Percentiles rank a stretch among this genome's conserved stretches.
Evolutionary conservation across 2,329 filamentous ascomycete species (phyloP).

Genomic region (Cordyceps javanica): DNA sequence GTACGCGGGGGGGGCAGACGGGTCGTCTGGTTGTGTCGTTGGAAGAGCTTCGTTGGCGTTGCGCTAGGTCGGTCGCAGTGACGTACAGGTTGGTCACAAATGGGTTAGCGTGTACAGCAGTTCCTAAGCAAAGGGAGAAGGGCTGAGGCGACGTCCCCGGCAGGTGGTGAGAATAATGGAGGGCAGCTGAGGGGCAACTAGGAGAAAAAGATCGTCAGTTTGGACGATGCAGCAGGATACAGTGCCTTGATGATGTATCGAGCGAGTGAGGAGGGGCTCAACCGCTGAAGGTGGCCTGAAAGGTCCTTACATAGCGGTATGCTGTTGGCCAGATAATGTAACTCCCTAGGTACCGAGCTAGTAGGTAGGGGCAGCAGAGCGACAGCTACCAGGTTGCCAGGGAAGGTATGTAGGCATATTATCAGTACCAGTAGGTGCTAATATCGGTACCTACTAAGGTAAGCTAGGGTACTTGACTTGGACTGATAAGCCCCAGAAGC

Average conservation of each 20-base stretch:
- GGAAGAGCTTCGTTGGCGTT: conserved; percentile 2
- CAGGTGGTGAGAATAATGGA: background rate
- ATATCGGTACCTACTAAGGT: no score
- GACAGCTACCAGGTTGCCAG: no score
- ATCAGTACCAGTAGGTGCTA: background rate
- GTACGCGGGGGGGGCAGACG: background rate
- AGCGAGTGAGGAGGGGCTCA: background rate
- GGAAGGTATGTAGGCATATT: no score
- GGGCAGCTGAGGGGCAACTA: background rate
- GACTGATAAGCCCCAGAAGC: no score
- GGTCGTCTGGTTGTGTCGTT: background rate
- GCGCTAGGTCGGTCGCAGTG: background rate
- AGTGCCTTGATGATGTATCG: background rate
- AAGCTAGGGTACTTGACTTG: no score
- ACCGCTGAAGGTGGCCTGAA: background rate
- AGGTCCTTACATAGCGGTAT: no score
- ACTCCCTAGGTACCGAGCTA: background rate
- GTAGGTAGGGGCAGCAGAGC: no score
- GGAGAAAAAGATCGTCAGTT: background rate
- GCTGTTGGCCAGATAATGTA: no score
- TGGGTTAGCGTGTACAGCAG: background rate
- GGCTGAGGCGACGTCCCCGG: background rate
- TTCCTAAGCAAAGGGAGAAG: background rate
- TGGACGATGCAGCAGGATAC: background rate
- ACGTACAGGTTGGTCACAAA: conserved; percentile 9